A percentile compares a stretch with the other conserved stretches of the same genome.
Conservation (phyloP, 495 filamentous ascomycete genomes). For the Elasticomyces elasticus region DNA sequence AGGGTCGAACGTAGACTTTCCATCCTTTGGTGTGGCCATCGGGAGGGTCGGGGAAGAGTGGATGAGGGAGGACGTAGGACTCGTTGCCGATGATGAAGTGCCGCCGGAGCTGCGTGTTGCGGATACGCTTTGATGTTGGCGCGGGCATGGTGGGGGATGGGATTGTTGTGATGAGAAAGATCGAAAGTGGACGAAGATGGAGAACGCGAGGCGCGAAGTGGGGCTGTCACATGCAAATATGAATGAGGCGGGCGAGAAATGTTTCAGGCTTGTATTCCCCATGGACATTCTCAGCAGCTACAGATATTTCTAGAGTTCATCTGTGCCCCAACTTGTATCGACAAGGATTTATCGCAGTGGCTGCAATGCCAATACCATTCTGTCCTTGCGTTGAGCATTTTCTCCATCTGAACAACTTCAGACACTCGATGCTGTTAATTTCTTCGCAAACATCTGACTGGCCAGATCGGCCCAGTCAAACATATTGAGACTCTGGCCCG, state of each 20-base stretch:
- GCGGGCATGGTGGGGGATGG: constrained; percentile 9
- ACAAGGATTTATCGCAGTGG: too few species aligned
- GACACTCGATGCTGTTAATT: too few species aligned
- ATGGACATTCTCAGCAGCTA: background rate
- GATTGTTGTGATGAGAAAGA: background rate
- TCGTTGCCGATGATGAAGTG: constrained; percentile 24
- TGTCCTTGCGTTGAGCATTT: too few species aligned
- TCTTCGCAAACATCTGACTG: too few species aligned
- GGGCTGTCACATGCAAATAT: background rate
- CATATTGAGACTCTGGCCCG: too few species aligned
- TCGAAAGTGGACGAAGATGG: background rate
- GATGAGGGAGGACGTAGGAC: constrained; percentile 17
- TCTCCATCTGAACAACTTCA: too few species aligned
- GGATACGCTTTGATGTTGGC: constrained; percentile 15
- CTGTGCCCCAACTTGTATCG: too few species aligned
- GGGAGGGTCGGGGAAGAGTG: constrained; percentile 25
- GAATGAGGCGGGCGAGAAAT: background rate
- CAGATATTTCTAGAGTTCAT: too few species aligned
- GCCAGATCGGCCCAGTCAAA: too few species aligned
- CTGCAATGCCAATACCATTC: too few species aligned
- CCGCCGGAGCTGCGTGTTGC: constrained; percentile 11
- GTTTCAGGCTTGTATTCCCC: background rate
- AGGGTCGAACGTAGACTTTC: constrained; percentile 81
- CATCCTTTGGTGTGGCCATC: constrained; percentile 88
- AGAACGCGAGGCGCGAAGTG: background rate